Evolutionary conservation across 1,284 basidiomycete species (phyloP), one percentile per base, ranked within the genome.

Genomic region (Trichosporon faecale): DNA sequence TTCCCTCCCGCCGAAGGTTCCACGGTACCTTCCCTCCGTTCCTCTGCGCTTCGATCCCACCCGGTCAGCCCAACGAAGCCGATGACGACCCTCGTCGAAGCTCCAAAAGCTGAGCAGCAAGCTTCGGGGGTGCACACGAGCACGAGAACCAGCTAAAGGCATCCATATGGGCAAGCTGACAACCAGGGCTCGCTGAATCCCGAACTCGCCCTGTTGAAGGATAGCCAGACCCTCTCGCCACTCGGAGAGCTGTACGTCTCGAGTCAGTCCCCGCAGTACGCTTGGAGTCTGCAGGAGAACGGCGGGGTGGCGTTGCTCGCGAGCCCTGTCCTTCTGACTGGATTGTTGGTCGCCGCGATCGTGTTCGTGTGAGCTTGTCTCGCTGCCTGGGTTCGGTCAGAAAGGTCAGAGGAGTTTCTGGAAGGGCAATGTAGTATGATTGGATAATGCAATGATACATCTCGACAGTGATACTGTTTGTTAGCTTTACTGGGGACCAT

Each of bases 161-260:
- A 33, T 9, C 31, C 4, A 33, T 3, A 9, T 4, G 3, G 31
- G 3, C 9, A 33, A 37, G 57, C 57, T 31, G 57, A 21, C 18
- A n/a, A 8, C 14, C 57, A 60, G 57, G 57, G 18, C 3, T 7
- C 1, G 12, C 27, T 60, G 27, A 60, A 60, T 9, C 57, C 57
- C 16, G 57, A 60, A n/a, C 57, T 60, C 57, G 57, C 57, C 0
- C 57, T 60, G 14, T 25, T 60, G 16, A 60, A 23, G 11, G 27
- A 29, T 7, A 60, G 57, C 27, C 5, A 18, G 57, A 60, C 27
- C 9, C 57, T 60, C 16, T 31, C 57, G 57, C 66, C n/a, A 3
- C 67, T 79, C 18, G 77, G 78, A 1, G 67, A 75, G 16, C 66
- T 75, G 69, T 79, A 76, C 65, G 55, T 37, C 21, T 65, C 49